Percentiles rank a stretch among this genome's conserved stretches.
Conservation (phyloP, 148 eudicot species). For the Dysphania ambrosioides region DNA sequence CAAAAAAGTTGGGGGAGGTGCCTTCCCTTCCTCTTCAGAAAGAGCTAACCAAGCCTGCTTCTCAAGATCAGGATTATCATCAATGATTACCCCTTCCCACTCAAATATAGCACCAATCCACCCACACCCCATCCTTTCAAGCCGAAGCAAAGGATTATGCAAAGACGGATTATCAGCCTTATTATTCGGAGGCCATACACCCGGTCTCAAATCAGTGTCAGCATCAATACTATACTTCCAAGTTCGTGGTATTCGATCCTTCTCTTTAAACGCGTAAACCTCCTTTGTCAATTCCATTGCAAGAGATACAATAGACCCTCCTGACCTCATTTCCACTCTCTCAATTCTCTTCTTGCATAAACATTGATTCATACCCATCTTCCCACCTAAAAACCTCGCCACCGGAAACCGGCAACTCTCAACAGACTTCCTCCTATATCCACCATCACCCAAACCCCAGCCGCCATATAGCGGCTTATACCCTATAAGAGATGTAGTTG, state of each 20-base stretch:
- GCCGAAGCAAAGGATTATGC: slow-evolving; percentile 79
- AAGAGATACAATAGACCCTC: slow-evolving; percentile 43
- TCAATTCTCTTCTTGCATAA: slow-evolving; percentile 27
- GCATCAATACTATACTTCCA: slow-evolving; percentile 41
- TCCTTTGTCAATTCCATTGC: slow-evolving; percentile 84
- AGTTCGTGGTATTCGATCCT: slow-evolving; percentile 42
- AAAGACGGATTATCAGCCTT: slow-evolving; percentile 73
- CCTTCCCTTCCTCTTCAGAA: slow-evolving; percentile 81
- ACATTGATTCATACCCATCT: slow-evolving; percentile 15
- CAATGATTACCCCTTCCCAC: slow-evolving; percentile 92
- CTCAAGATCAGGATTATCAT: slow-evolving; percentile 79
- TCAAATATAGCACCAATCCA: slow-evolving; percentile 96
- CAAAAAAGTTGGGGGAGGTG: slow-evolving; percentile 62
- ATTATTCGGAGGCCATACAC: slow-evolving; percentile 75
- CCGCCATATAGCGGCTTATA: slow-evolving; percentile 41
- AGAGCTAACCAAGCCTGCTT: slow-evolving; percentile 85
- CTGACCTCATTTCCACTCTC: slow-evolving; percentile 19
- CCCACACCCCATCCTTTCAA: slow-evolving; percentile 91
- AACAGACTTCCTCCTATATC: slow-evolving; percentile 26
- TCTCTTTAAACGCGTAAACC: slow-evolving; percentile 46
- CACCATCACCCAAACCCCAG: slow-evolving; percentile 29
- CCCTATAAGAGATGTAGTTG: slow-evolving; percentile 62
- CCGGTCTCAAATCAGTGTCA: slow-evolving; percentile 51
- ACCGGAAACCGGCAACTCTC: slow-evolving; percentile 25
- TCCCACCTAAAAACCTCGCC: slow-evolving; percentile 23